Conservation (phyloP, 2,329 filamentous ascomycete genomes). For the Pestalotiopsis sp. region DNA sequence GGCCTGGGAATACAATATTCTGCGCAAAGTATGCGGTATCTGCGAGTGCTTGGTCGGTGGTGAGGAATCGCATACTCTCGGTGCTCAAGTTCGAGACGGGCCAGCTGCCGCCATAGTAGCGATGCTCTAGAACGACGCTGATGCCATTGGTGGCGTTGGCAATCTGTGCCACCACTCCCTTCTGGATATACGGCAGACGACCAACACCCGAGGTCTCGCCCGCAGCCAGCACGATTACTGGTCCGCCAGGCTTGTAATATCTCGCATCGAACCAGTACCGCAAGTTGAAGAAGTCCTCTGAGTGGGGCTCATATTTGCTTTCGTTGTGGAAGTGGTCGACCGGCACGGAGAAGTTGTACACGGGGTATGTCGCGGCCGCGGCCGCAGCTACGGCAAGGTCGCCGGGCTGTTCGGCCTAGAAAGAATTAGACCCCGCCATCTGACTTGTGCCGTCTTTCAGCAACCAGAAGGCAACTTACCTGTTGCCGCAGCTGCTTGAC, state of each 20-base stretch:
- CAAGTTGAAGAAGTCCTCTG: constrained; percentile 66
- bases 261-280: constrained; percentile 84
- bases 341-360: constrained; percentile 48
- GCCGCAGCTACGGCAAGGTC: not conserved
- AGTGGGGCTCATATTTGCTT: constrained; percentile 76
- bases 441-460: not conserved
- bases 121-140: constrained; percentile 81
- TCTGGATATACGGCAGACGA: constrained; percentile 72
- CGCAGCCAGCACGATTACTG: constrained; percentile 75
- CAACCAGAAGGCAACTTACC: not conserved
- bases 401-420: not conserved
- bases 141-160: constrained; percentile 73
- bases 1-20: constrained; percentile 70
- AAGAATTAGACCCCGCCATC: not conserved
- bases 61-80: constrained; percentile 76
- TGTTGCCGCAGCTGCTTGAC: constrained; percentile 7
- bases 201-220: constrained; percentile 70
- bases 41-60: constrained; percentile 80
- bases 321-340: constrained; percentile 88
- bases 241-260: constrained; percentile 76
- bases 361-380: constrained; percentile 33
- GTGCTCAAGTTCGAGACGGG: constrained; percentile 68
- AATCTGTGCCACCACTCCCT: constrained; percentile 75
- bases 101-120: constrained; percentile 82
- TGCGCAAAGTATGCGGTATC: constrained; percentile 81